phyloP scores from a whole-genome alignment of 345 rosid species.

The Arabidopsis arenosa region DNA sequence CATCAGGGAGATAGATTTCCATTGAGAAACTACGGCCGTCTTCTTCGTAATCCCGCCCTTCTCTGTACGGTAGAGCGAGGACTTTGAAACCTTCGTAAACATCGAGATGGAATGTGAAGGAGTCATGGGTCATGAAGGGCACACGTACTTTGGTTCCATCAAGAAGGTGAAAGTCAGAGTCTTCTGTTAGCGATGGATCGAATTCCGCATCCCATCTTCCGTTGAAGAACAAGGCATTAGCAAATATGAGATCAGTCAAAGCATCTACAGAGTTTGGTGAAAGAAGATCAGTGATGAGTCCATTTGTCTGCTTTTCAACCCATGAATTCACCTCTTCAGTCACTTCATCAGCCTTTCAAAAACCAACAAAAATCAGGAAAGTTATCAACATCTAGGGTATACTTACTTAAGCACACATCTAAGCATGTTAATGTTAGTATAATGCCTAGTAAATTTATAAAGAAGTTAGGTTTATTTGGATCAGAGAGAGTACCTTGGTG shows the following conservation, averaged over 20 bases:
- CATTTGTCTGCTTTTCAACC: constrained; percentile 55
- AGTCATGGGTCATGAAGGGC: constrained; percentile 15
- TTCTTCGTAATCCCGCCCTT: background rate
- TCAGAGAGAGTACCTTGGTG: constrained; percentile 52
- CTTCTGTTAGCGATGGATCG: constrained; percentile 16
- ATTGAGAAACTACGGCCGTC: background rate
- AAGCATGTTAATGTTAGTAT: background rate
- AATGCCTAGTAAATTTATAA: background rate
- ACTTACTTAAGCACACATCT: background rate
- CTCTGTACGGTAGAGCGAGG: background rate
- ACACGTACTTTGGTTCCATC: constrained; percentile 36
- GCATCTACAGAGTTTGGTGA: background rate
- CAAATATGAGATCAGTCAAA: constrained; percentile 28
- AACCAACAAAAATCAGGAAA: background rate
- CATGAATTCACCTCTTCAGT: constrained; percentile 59
- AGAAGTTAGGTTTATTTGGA: background rate
- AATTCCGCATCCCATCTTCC: constrained; percentile 25
- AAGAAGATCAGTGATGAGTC: constrained; percentile 38
- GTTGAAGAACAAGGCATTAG: constrained; percentile 34
- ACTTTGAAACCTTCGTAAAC: constrained; percentile 31
- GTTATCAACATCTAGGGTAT: background rate
- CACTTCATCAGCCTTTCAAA: constrained; percentile 63
- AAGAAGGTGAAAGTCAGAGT: constrained; percentile 27
- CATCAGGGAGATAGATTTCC: constrained; percentile 32
- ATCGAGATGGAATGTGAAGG: background rate